Conservation (phyloP, 2,329 filamentous ascomycete genomes). For the Fusarium subglutinans region DNA sequence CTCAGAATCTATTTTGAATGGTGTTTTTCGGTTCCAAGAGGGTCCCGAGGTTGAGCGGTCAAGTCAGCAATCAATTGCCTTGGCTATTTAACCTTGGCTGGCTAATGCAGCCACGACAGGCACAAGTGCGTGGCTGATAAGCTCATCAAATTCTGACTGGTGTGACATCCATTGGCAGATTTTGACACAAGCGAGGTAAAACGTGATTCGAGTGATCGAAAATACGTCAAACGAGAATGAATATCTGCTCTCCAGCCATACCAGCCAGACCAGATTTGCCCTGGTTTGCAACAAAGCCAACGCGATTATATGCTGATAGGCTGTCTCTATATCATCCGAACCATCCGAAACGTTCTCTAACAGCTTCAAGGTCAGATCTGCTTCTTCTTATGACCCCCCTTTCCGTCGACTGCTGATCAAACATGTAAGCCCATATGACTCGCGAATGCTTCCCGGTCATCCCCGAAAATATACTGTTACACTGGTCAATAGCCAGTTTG, state of each 20-base stretch:
- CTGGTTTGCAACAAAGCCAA: background rate
- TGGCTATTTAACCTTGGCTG: background rate
- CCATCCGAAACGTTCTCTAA: background rate
- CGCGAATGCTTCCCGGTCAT: accelerated
- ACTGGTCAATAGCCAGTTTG: too few relatives aligned
- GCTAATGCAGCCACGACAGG: background rate
- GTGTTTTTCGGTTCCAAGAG: background rate
- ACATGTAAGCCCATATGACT: background rate
- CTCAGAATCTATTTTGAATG: background rate
- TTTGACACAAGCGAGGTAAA: background rate
- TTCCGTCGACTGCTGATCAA: background rate
- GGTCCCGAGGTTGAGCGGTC: background rate
- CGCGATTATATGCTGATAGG: background rate
- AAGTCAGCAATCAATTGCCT: background rate
- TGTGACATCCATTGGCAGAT: background rate
- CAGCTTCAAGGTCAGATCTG: background rate
- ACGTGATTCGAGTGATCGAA: background rate
- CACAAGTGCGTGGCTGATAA: background rate
- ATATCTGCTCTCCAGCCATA: background rate
- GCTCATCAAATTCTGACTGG: background rate
- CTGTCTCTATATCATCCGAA: background rate
- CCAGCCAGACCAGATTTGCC: background rate
- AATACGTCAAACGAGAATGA: too few relatives aligned
- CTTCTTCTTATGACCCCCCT: too few relatives aligned
- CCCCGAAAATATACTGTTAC: too few relatives aligned